Conservation (phyloP, 2,329 filamentous ascomycete species). For the Microdochium bolleyi region DNA sequence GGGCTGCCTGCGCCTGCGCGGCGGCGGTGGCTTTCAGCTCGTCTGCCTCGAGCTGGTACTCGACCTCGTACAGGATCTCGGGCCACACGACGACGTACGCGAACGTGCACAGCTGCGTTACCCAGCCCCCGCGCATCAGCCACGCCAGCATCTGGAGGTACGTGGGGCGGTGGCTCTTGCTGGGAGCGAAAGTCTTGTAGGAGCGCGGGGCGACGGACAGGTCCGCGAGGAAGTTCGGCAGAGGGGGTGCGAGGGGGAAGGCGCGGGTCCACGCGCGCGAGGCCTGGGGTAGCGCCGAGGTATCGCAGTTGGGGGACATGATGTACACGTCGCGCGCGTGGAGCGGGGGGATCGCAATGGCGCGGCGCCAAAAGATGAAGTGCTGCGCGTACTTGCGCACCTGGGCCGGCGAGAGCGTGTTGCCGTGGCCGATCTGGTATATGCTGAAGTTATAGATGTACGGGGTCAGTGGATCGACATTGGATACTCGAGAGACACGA, state of each 20-base stretch:
- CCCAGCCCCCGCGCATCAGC: slow-evolving; percentile 88
- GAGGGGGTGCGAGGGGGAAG: slow-evolving; percentile 75
- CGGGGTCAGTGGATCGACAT: not conserved
- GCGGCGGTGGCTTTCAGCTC: slow-evolving; percentile 28
- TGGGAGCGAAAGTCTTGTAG: slow-evolving; percentile 78
- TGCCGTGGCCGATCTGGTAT: slow-evolving; percentile 61
- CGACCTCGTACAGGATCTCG: slow-evolving; percentile 75
- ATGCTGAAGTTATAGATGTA: slow-evolving; percentile 24
- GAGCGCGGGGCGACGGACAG: slow-evolving; percentile 74
- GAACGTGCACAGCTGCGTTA: slow-evolving; percentile 86
- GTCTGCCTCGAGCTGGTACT: slow-evolving; percentile 61
- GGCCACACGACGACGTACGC: slow-evolving; percentile 80
- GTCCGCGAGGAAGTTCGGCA: slow-evolving; percentile 81
- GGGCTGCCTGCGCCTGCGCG: slow-evolving; percentile 3
- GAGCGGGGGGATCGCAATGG: slow-evolving; percentile 82
- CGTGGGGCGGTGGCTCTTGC: slow-evolving; percentile 74
- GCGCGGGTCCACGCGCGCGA: slow-evolving; percentile 64
- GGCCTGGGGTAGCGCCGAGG: slow-evolving; percentile 61
- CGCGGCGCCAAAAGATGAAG: slow-evolving; percentile 92
- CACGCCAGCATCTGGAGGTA: slow-evolving; percentile 92
- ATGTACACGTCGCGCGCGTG: slow-evolving; percentile 88
- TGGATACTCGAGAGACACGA: no score
- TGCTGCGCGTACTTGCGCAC: slow-evolving; percentile 85
- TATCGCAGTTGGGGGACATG: slow-evolving; percentile 81
- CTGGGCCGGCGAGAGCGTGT: slow-evolving; percentile 68